Base-by-base conservation (phyloP, 176 grass and related monocot genomes). In the Hyparrhenia diplandra region DNA sequence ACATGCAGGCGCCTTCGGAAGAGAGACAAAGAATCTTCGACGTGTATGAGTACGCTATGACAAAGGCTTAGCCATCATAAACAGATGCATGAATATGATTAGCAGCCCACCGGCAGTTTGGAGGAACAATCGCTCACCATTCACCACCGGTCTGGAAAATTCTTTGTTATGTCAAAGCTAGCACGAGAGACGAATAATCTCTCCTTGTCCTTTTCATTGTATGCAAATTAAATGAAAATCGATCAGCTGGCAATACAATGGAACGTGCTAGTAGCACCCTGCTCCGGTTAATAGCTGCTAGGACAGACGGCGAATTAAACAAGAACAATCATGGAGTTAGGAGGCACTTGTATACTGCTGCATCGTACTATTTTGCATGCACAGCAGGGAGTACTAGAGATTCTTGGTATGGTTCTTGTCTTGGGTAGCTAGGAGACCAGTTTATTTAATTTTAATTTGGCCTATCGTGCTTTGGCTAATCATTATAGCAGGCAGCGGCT, bases 321-420 rank as follows among this genome's bases (percentile, higher is more conserved):
- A 81, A 75, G 10, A 47, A 2, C 69, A 86, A 81, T 81, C 35
- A 80, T 81, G 70, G 45, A 34, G 84, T 59, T 57, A 34, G 69
- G 64, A 66, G 5, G 52, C 52, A 55, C 21, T 55, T 55, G 52
- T 54, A 54, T 54, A n/a, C 20, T n/a, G 27, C 30, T 62, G 47
- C 45, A 80, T 45, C 43, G 29, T 66, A 54, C n/a, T 11, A 41
- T 55, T 79, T 17, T 64, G 13, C 40, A 5, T 39, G 41, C 13
- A 30, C 65, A 40, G n/a, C 10, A 49, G 30, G 14, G 36, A n/a
- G 36, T 49, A 41, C 14, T 13, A 23, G 13, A 80, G 51, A 77
- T 79, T 46, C 41, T 42, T 58, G 18, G 30, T 31, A 32, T 73
- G 41, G 45, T 78, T 59, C 41, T 16, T 31, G 31, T 64, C 41